Evolutionary conservation across 164 flowering plant species (phyloP).

Genomic region (Nelumbo lutea): DNA sequence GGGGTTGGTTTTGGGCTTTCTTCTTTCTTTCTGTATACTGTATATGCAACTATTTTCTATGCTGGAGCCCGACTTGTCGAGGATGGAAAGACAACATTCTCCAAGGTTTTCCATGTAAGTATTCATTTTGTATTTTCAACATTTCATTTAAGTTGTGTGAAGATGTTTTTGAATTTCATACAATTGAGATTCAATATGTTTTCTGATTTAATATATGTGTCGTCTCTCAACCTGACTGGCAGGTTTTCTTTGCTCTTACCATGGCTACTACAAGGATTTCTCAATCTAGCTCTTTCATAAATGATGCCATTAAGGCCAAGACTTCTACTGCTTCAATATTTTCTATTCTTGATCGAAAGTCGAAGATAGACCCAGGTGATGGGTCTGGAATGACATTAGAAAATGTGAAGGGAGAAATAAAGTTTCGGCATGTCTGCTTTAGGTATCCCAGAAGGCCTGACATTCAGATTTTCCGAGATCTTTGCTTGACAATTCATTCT

Average conservation of each 20-base stretch:
- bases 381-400: slow-evolving; percentile 34
- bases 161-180: too few species aligned
- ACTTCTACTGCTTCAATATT: slow-evolving; percentile 39
- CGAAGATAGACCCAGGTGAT: slow-evolving; percentile 41
- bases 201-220: neutral
- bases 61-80: slow-evolving; percentile 31
- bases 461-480: slow-evolving; percentile 36
- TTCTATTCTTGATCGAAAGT: slow-evolving; percentile 38
- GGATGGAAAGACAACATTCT: slow-evolving; percentile 26
- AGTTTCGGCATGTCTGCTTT: slow-evolving; percentile 43
- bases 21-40: slow-evolving; percentile 25
- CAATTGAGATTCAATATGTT: neutral
- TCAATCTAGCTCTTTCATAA: slow-evolving; percentile 31
- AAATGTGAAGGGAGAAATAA: slow-evolving; percentile 41
- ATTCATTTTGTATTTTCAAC: neutral
- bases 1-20: slow-evolving; percentile 41
- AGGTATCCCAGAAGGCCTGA: slow-evolving; percentile 51
- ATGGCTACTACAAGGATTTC: slow-evolving; percentile 41
- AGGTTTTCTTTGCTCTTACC: slow-evolving; percentile 53
- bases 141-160: neutral
- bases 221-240: slow-evolving; percentile 4
- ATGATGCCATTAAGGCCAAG: slow-evolving; percentile 40
- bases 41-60: slow-evolving; percentile 33
- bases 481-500: slow-evolving; percentile 32
- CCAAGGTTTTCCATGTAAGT: slow-evolving; percentile 32